Evolutionary conservation across 164 flowering plant genomes (phyloP), one percentile per base, ranked within the genome.

Genomic region (Nelumbo lutea): DNA sequence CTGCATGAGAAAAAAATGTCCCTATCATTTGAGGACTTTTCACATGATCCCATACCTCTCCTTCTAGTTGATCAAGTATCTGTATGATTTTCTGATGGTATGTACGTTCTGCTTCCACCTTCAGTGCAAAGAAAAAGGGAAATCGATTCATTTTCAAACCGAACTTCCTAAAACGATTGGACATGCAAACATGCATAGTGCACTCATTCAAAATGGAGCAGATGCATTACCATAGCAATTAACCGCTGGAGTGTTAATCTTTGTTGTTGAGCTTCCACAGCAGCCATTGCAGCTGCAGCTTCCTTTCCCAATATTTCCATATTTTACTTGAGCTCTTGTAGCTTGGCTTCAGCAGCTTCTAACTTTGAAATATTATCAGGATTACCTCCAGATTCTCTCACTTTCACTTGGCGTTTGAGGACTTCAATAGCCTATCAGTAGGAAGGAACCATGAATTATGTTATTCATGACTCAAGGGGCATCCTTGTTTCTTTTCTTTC

Each of bases 181-280:
- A 44, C 2, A 7, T 62, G 47, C 51, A 47, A 61, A 65, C 41
- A 48, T 61, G 3, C 2, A 10, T 3, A 3, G 39, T 62, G 3
- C 56, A 44, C 51, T 48, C 45, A 39, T 70, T 50, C 64, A 56
- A 5, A 67, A 2, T 1, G 41, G 61, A n/a, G 1, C 5, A 60
- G 65, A 51, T 53, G 38, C 48, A 58, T 69, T 85, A 91, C 98
- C 97, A 90, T 88, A 59, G 97, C 64, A 73, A 91, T 84, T 60
- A 94, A 89, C 50, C 96, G 80, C 67, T 94, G 97, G 38, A 91
- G 88, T 44, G 98, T 94, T 78, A 91, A 73, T 63, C 96, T 87
- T 68, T 91, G 98, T 50, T 94, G 98, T 79, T 94, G 98, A 57
- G 86, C 89, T 83, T 94, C 98, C 53, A 94, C 97, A 76, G 96